Conservation (phyloP, 2,329 filamentous ascomycete genomes). For the Sclerotinia nivalis region DNA sequence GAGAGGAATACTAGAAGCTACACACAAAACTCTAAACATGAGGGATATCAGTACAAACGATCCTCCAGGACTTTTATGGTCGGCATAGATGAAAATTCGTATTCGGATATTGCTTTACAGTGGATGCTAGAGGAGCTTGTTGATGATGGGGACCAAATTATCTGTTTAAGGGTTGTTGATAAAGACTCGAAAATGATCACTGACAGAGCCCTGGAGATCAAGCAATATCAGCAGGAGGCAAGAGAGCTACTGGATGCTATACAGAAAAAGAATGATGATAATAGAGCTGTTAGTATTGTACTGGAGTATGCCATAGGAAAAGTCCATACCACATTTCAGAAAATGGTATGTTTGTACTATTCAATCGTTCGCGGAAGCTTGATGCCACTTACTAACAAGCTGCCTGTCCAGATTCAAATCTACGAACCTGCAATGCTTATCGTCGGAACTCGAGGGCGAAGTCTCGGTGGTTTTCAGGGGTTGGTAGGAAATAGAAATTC, state of each 20-base stretch:
- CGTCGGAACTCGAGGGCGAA: slow-evolving; percentile 69
- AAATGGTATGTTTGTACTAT: slow-evolving; percentile 58
- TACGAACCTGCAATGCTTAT: slow-evolving; percentile 73
- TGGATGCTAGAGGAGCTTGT: slow-evolving; percentile 76
- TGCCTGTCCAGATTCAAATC: slow-evolving; percentile 59
- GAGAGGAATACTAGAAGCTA: slow-evolving; percentile 60
- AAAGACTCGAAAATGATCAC: slow-evolving; percentile 67
- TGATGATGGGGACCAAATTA: slow-evolving; percentile 75
- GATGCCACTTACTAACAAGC: slow-evolving; percentile 25
- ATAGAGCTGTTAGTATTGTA: slow-evolving; percentile 71
- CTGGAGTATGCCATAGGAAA: slow-evolving; percentile 72
- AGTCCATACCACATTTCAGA: slow-evolving; percentile 69
- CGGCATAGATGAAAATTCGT: slow-evolving; percentile 72
- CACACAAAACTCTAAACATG: slow-evolving; percentile 70
- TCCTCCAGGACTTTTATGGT: slow-evolving; percentile 70
- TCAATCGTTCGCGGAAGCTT: background rate
- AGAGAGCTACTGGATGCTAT: slow-evolving; percentile 64
- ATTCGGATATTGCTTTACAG: slow-evolving; percentile 71
- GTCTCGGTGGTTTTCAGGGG: slow-evolving; percentile 68
- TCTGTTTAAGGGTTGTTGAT: slow-evolving; percentile 70
- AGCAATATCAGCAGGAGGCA: slow-evolving; percentile 65
- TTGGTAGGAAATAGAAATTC: slow-evolving; percentile 61
- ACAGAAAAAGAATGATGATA: slow-evolving; percentile 67
- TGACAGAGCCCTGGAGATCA: slow-evolving; percentile 58
- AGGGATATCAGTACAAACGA: slow-evolving; percentile 67